Percentiles rank a stretch among this genome's conserved stretches.
Evolutionary conservation across 768 basidiomycete species (phyloP).

Genomic region (Russula brevipes): DNA sequence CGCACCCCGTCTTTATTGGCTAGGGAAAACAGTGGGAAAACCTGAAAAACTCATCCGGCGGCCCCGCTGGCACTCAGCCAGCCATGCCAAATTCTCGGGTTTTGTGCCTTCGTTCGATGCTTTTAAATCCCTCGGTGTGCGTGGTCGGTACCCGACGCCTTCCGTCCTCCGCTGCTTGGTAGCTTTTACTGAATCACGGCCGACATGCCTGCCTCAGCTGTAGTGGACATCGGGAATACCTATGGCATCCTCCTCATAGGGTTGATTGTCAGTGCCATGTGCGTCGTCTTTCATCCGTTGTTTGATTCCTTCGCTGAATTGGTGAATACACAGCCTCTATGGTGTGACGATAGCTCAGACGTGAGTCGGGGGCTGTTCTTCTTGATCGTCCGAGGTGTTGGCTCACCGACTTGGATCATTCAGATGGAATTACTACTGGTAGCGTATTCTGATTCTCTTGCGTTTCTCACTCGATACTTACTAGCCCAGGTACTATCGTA

Average conservation of each 20-base stretch:
- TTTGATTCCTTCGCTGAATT: not conserved
- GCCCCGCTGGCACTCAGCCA: too few relatives aligned
- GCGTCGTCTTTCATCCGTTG: not conserved
- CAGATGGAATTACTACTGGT: constrained; percentile 11
- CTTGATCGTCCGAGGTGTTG: not conserved
- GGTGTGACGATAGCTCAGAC: constrained; percentile 5
- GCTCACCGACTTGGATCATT: not conserved
- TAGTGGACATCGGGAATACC: not conserved
- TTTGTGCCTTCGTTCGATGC: too few relatives aligned
- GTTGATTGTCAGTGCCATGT: constrained; percentile 8
- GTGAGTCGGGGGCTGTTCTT: not conserved
- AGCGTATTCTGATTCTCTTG: not conserved
- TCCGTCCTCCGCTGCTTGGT: too few relatives aligned
- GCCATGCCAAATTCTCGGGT: too few relatives aligned
- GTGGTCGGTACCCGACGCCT: too few relatives aligned
- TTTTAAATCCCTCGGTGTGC: too few relatives aligned
- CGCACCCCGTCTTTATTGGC: too few relatives aligned
- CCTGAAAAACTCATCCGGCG: too few relatives aligned
- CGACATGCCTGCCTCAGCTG: not conserved
- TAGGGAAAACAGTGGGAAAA: too few relatives aligned
- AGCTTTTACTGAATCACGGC: not conserved
- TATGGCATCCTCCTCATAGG: constrained; percentile 4
- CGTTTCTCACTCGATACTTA: not conserved
- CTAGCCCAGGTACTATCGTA: not conserved
- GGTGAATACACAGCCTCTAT: not conserved